Percentiles rank a stretch among this genome's conserved stretches.
phyloP scores from a whole-genome alignment of 441 rosid species.

The Lepidium campestre region DNA sequence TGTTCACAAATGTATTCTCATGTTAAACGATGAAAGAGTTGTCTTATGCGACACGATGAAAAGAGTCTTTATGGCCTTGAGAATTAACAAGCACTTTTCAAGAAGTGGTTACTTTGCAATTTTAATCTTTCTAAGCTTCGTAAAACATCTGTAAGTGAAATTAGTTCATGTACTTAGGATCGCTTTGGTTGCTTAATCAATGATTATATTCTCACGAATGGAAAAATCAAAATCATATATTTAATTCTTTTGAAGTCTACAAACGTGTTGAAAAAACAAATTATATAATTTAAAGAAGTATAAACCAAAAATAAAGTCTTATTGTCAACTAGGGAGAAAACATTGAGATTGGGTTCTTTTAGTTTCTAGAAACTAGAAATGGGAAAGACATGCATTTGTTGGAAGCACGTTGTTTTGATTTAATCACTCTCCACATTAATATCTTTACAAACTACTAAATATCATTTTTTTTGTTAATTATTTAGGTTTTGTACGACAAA shows the following conservation, averaged over 20 bases:
- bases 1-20: neutral
- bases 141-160: too few species aligned
- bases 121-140: too few species aligned
- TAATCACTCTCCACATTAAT: neutral
- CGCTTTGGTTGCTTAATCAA: neutral
- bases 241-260: neutral
- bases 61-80: neutral
- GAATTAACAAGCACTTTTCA: too few species aligned
- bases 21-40: neutral
- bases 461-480: neutral
- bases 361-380: constrained; percentile 11
- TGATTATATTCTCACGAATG: too few species aligned
- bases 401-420: constrained; percentile 23
- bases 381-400: constrained; percentile 29
- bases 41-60: neutral
- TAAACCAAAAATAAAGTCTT: constrained; percentile 6
- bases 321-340: constrained; percentile 19
- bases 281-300: neutral
- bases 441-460: neutral
- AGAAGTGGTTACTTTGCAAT: too few species aligned
- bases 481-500: neutral
- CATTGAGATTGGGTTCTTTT: neutral
- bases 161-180: too few species aligned
- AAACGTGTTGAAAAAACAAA: constrained; percentile 1
- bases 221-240: too few species aligned